Evolutionary conservation across 768 basidiomycete genomes (phyloP).

Genomic region (Clitopilus passeckerianus): DNA sequence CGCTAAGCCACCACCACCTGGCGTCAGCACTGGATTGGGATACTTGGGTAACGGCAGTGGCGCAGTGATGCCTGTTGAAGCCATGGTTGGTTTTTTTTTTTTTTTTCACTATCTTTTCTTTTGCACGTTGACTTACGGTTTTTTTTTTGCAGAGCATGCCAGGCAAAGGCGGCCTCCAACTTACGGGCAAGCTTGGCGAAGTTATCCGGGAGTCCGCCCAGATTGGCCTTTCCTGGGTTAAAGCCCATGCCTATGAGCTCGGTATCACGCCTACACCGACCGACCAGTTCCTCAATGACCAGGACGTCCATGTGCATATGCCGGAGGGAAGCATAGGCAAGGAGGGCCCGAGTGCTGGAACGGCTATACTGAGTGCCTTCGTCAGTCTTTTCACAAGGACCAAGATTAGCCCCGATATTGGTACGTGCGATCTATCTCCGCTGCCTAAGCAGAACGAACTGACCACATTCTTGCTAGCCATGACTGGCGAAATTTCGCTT

Average conservation of each 20-base stretch:
- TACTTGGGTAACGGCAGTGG: slow-evolving; percentile 96
- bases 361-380: slow-evolving; percentile 86
- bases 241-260: slow-evolving; percentile 82
- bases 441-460: neutral
- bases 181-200: slow-evolving; percentile 97
- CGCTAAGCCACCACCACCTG: slow-evolving; percentile 71
- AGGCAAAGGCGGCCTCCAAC: slow-evolving; percentile 85
- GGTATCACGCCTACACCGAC: slow-evolving; percentile 72
- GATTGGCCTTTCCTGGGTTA: slow-evolving; percentile 92
- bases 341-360: slow-evolving; percentile 96
- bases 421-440: slow-evolving; percentile 36
- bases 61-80: slow-evolving; percentile 96
- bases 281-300: slow-evolving; percentile 78
- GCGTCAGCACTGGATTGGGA: slow-evolving; percentile 92
- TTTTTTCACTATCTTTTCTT: neutral
- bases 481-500: slow-evolving; percentile 98
- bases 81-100: slow-evolving; percentile 60
- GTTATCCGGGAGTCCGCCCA: slow-evolving; percentile 96
- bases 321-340: slow-evolving; percentile 91
- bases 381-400: slow-evolving; percentile 89
- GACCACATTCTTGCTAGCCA: slow-evolving; percentile 45
- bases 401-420: slow-evolving; percentile 81
- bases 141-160: slow-evolving; percentile 76
- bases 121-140: neutral
- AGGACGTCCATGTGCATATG: slow-evolving; percentile 96